Percentiles rank a stretch among this genome's conserved stretches.
phyloP scores from a whole-genome alignment of 2,329 filamentous ascomycete genomes.

The Fusarium sp. region DNA sequence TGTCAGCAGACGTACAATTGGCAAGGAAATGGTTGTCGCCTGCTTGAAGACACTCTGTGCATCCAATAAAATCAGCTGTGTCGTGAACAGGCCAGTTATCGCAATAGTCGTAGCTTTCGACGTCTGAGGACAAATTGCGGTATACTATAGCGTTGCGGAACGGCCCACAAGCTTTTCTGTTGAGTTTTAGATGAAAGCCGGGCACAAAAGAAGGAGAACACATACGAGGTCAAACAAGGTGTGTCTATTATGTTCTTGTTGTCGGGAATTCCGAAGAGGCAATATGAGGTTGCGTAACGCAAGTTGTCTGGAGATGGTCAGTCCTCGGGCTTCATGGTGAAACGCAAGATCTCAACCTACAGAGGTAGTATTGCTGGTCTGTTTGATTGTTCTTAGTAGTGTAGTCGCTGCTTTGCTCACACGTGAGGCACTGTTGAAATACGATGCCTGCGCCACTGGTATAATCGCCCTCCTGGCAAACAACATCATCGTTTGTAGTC shows the following conservation, averaged over 20 bases:
- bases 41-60: slow-evolving; percentile 60
- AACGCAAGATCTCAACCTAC: slow-evolving; percentile 55
- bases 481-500: slow-evolving; percentile 61
- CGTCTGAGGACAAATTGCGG: slow-evolving; percentile 60
- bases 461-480: slow-evolving; percentile 59
- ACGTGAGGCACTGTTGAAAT: slow-evolving; percentile 64
- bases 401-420: slow-evolving; percentile 63
- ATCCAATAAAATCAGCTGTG: slow-evolving; percentile 53
- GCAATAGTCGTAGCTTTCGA: slow-evolving; percentile 66
- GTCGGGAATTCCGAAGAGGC: slow-evolving; percentile 63
- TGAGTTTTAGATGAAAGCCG: slow-evolving; percentile 2
- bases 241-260: slow-evolving; percentile 58
- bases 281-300: slow-evolving; percentile 66
- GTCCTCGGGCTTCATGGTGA: background rate
- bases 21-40: slow-evolving; percentile 56
- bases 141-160: slow-evolving; percentile 61
- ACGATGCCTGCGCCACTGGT: slow-evolving; percentile 58
- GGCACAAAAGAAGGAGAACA: background rate
- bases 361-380: slow-evolving; percentile 66
- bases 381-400: slow-evolving; percentile 57
- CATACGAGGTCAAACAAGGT: slow-evolving; percentile 65
- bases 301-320: slow-evolving; percentile 63
- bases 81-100: slow-evolving; percentile 57
- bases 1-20: slow-evolving; percentile 59
- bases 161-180: slow-evolving; percentile 64